phyloP scores from a whole-genome alignment of 768 basidiomycete genomes.

The Leccinum variicolor region DNA sequence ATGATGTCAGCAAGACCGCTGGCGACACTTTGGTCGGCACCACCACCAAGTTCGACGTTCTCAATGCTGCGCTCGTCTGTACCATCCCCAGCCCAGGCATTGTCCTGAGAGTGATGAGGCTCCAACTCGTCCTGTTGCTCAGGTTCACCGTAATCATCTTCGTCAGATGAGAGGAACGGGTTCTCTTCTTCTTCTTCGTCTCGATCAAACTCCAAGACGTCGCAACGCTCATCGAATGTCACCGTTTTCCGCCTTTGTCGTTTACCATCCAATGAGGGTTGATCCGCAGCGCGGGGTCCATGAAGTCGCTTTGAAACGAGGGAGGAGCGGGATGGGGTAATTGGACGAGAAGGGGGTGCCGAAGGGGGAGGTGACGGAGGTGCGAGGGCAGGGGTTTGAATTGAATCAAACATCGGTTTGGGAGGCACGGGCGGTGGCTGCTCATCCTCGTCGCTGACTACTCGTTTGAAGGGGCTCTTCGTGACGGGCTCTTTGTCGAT shows the following conservation, averaged over 20 bases:
- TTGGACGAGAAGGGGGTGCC: slow-evolving; percentile 41
- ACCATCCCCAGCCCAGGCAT: not conserved
- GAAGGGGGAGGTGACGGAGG: slow-evolving; percentile 30
- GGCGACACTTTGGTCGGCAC: slow-evolving; percentile 54
- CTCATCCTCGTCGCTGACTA: slow-evolving; percentile 25
- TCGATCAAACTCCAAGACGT: slow-evolving; percentile 77
- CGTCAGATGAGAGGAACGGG: slow-evolving; percentile 41
- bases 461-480: slow-evolving; percentile 72
- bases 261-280: slow-evolving; percentile 27
- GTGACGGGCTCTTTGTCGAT: slow-evolving; percentile 74
- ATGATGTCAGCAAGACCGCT: slow-evolving; percentile 74
- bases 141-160: slow-evolving; percentile 27
- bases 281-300: slow-evolving; percentile 63
- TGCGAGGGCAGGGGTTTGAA: slow-evolving; percentile 4
- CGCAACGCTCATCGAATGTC: slow-evolving; percentile 74
- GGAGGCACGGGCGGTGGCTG: slow-evolving; percentile 28
- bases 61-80: slow-evolving; percentile 34
- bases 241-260: slow-evolving; percentile 72
- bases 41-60: slow-evolving; percentile 41
- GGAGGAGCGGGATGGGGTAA: slow-evolving; percentile 50
- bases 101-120: slow-evolving; percentile 4
- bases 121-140: slow-evolving; percentile 14
- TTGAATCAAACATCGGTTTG: slow-evolving; percentile 9
- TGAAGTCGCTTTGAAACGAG: slow-evolving; percentile 71
- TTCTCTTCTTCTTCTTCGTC: slow-evolving; percentile 57